A percentile compares a stretch with the other conserved stretches of the same genome.
Evolutionary conservation across 192 early-diverging fungal species (phyloP).

Genomic region (Entomortierella chlamydospora): DNA sequence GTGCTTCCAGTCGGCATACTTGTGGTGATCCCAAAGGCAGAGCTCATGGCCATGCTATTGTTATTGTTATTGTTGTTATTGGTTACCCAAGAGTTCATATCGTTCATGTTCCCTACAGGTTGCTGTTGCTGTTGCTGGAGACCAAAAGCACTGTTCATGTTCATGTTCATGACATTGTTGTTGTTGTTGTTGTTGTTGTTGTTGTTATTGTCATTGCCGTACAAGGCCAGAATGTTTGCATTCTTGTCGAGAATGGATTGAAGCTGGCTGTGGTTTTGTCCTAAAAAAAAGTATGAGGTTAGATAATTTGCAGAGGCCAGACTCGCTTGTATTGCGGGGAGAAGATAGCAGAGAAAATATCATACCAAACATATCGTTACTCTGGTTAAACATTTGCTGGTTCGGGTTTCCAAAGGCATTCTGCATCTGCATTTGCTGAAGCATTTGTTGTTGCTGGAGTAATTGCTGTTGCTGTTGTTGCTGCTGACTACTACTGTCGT

Average conservation of each 20-base stretch:
- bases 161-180: neutral
- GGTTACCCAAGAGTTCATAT: constrained; percentile 33
- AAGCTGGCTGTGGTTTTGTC: constrained; percentile 48
- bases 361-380: constrained; percentile 41
- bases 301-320: too few relatives aligned
- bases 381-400: constrained; percentile 29
- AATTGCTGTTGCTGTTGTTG: constrained; percentile 36
- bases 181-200: constrained; percentile 20
- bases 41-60: constrained; percentile 18
- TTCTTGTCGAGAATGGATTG: constrained; percentile 52
- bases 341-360: too few relatives aligned
- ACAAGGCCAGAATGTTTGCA: constrained; percentile 39
- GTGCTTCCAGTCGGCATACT: constrained; percentile 29
- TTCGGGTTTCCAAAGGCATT: constrained; percentile 30
- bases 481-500: constrained; percentile 16
- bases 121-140: constrained; percentile 27
- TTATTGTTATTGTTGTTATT: constrained; percentile 43
- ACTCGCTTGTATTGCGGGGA: too few relatives aligned
- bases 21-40: constrained; percentile 29
- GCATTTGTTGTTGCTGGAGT: constrained; percentile 47
- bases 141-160: constrained; percentile 34
- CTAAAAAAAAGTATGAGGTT: constrained; percentile 4
- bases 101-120: constrained; percentile 19
- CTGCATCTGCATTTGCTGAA: constrained; percentile 53
- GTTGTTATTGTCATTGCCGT: constrained; percentile 22